A percentile compares a stretch with the other conserved stretches of the same genome.
Conservation (phyloP, 352 stramenopile species). For the Blastocystis sp. region DNA sequence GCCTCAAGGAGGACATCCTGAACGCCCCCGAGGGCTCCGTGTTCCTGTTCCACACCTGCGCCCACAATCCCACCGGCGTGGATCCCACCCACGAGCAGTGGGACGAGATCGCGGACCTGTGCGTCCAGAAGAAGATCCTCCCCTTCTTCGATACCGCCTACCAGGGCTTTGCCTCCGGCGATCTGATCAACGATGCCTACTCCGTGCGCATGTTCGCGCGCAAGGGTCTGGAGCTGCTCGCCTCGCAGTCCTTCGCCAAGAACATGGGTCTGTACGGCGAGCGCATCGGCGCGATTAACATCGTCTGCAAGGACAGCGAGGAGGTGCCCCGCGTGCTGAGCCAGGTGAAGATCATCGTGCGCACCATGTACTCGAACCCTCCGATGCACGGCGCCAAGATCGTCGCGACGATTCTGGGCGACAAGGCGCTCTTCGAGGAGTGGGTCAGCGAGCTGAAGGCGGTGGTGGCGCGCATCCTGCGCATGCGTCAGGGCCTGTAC, state of each 20-base stretch:
- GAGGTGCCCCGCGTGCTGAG: slow-evolving; percentile 80
- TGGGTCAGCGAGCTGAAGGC: slow-evolving; percentile 75
- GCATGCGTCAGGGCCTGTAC: slow-evolving; percentile 72
- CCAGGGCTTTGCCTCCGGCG: slow-evolving; percentile 86
- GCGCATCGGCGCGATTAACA: slow-evolving; percentile 83
- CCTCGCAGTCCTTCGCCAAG: slow-evolving; percentile 87
- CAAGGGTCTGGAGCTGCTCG: slow-evolving; percentile 81
- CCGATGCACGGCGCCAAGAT: slow-evolving; percentile 86
- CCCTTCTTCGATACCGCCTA: slow-evolving; percentile 90
- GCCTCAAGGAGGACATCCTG: slow-evolving; percentile 81
- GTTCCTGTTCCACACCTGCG: slow-evolving; percentile 86
- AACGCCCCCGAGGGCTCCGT: slow-evolving; percentile 81
- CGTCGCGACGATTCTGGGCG: slow-evolving; percentile 83
- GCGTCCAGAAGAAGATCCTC: slow-evolving; percentile 84
- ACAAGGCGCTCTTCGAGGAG: slow-evolving; percentile 81
- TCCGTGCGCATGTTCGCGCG: slow-evolving; percentile 71
- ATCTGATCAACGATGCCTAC: slow-evolving; percentile 80
- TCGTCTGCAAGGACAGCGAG: slow-evolving; percentile 80
- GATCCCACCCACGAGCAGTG: slow-evolving; percentile 86
- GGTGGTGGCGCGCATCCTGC: slow-evolving; percentile 72
- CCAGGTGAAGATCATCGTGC: slow-evolving; percentile 87
- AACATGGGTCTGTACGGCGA: slow-evolving; percentile 91
- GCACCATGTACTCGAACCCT: slow-evolving; percentile 89
- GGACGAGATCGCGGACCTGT: slow-evolving; percentile 81
- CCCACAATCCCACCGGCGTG: slow-evolving; percentile 85